phyloP scores from a whole-genome alignment of 2,329 filamentous ascomycete species.

The Clarireedia paspali region DNA sequence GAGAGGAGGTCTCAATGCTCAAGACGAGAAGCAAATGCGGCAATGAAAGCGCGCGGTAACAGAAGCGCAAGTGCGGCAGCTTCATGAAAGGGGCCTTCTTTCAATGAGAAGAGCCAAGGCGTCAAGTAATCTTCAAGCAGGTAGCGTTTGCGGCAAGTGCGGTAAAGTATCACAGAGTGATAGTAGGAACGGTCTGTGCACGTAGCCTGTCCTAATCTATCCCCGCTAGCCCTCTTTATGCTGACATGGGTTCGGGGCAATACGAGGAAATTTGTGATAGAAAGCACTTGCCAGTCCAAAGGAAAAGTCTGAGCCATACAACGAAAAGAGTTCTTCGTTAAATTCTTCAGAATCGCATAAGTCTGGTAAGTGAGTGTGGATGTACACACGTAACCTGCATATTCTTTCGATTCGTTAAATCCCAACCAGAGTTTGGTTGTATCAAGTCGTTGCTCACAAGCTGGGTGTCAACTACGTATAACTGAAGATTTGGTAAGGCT shows the following conservation, averaged over 20 bases:
- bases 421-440: not conserved
- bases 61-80: constrained; percentile 1
- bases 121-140: constrained; percentile 4
- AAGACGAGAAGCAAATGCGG: not conserved
- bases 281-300: too few species aligned
- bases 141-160: constrained; percentile 2
- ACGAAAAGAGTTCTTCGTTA: not conserved
- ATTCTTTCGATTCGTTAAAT: not conserved
- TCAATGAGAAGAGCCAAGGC: constrained; percentile 1
- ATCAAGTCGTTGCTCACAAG: not conserved
- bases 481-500: not conserved
- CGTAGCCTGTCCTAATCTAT: too few species aligned
- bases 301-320: not conserved
- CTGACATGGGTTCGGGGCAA: not conserved
- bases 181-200: not conserved
- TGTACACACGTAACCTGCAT: not conserved
- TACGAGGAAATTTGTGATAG: not conserved
- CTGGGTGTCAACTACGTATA: not conserved
- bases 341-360: constrained; percentile 2
- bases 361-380: too few species aligned
- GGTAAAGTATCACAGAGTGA: not conserved
- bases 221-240: too few species aligned
- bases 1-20: not conserved
- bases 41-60: constrained; percentile 1
- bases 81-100: not conserved